phyloP scores from a whole-genome alignment of 2,329 filamentous ascomycete genomes.

The Clarireedia hainanense region DNA sequence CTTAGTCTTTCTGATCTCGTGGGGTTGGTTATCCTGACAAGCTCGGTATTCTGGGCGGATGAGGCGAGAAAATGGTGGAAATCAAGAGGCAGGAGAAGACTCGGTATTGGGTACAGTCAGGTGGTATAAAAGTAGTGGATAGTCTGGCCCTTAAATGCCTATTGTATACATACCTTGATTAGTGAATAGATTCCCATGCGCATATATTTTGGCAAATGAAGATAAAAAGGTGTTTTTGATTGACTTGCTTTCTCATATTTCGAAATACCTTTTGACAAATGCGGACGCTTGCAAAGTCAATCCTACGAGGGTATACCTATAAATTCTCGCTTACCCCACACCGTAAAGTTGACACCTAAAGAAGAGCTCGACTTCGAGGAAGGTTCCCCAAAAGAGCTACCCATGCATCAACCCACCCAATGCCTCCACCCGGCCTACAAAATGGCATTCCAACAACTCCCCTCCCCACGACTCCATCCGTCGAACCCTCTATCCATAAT shows the following conservation, averaged over 20 bases:
- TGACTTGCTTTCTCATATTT: background rate
- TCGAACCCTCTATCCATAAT: conserved; percentile 46
- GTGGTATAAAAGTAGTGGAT: conserved; percentile 42
- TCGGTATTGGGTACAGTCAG: conserved; percentile 57
- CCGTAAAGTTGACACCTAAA: conserved; percentile 11
- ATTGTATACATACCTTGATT: conserved; percentile 11
- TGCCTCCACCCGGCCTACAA: conserved; percentile 29
- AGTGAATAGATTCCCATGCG: conserved; percentile 6
- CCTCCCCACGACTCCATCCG: conserved; percentile 11
- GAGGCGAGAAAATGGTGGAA: conserved; percentile 77
- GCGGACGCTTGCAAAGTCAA: background rate
- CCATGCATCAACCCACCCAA: conserved; percentile 28
- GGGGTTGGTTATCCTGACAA: conserved; percentile 66
- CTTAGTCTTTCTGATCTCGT: conserved; percentile 67
- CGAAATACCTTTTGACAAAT: no score
- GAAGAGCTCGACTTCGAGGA: conserved; percentile 7
- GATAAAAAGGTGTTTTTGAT: background rate
- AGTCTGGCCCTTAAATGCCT: background rate
- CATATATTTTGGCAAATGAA: conserved; percentile 5
- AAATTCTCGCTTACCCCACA: conserved; percentile 19
- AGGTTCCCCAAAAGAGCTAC: conserved; percentile 14
- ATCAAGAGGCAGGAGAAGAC: conserved; percentile 45
- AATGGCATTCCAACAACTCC: conserved; percentile 25
- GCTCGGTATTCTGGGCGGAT: conserved; percentile 91
- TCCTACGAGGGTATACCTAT: background rate